phyloP scores from a whole-genome alignment of 441 rosid genomes.

The Macaranga tanarius region DNA sequence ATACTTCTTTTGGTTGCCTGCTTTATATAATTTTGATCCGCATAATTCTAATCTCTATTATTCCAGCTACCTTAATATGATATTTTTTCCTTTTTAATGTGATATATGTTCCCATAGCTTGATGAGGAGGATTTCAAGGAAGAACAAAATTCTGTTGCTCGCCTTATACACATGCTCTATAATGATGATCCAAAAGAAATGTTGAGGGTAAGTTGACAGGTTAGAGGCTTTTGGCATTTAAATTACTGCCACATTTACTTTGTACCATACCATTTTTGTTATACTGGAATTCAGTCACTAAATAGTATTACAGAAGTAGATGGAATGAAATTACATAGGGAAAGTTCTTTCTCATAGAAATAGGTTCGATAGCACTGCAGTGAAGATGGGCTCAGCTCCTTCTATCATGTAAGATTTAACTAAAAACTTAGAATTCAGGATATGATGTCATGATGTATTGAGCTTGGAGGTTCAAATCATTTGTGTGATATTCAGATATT shows the following conservation, averaged over 20 bases:
- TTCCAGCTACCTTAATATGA: neutral
- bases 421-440: neutral
- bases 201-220: conserved; percentile 64
- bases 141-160: conserved; percentile 92
- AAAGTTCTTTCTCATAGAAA: too few relatives aligned
- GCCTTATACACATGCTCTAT: conserved; percentile 84
- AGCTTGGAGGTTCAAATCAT: neutral
- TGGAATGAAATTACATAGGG: too few relatives aligned
- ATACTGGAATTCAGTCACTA: neutral
- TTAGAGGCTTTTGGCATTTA: neutral
- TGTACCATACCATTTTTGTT: neutral
- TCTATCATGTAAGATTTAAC: neutral
- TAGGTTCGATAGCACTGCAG: neutral
- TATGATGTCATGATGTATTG: neutral
- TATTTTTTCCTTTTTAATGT: neutral
- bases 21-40: conserved; percentile 19
- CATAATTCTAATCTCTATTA: neutral
- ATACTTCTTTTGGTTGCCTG: conserved; percentile 5
- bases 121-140: conserved; percentile 96
- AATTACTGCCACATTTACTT: neutral
- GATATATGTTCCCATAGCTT: conserved; percentile 29
- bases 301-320: too few relatives aligned
- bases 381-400: neutral
- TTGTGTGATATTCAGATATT: neutral
- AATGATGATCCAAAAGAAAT: conserved; percentile 88